A percentile compares a stretch with the other conserved stretches of the same genome.
These are phyloP conservation scores for Acidomyces sp. DNA, from an alignment of 495 filamentous ascomycete genomes.

Conservation along the genomic window DNA sequence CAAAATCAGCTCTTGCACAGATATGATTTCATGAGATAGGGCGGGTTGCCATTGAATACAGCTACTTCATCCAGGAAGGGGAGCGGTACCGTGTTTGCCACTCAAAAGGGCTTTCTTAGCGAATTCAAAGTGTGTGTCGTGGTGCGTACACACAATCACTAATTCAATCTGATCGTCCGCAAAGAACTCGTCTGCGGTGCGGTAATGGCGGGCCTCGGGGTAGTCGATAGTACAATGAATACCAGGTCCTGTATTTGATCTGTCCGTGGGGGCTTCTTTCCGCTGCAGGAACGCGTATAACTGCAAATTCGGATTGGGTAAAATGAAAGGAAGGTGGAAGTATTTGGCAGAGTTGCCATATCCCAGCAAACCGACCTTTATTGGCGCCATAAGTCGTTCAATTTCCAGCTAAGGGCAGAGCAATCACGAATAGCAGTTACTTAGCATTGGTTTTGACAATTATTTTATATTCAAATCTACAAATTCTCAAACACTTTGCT, in stretches of 20 bases:
- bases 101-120: constrained; percentile 52
- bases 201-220: constrained; percentile 51
- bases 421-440: too few species aligned
- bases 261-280: constrained; percentile 50
- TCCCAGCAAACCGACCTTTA: constrained; percentile 35
- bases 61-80: too few species aligned
- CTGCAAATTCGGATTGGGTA: constrained; percentile 45
- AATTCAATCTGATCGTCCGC: constrained; percentile 53
- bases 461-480: too few species aligned
- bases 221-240: constrained; percentile 25
- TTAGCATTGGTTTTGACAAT: too few species aligned
- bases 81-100: constrained; percentile 50
- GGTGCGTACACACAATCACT: constrained; percentile 61
- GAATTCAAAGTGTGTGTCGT: constrained; percentile 56
- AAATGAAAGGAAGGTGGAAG: constrained; percentile 82
- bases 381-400: constrained; percentile 13
- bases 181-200: constrained; percentile 46
- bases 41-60: too few species aligned
- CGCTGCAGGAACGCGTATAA: constrained; percentile 73
- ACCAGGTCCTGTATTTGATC: constrained; percentile 2
- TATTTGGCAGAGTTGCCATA: constrained; percentile 71
- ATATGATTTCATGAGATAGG: too few species aligned
- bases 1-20: too few species aligned
- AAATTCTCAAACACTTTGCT: too few species aligned
- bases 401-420: too few species aligned